A percentile compares a stretch with the other conserved stretches of the same genome.
These are phyloP conservation scores for Aspergillus oerlinghausenensis DNA, from an alignment of 2,329 filamentous ascomycete species.

Conservation along the genomic window DNA sequence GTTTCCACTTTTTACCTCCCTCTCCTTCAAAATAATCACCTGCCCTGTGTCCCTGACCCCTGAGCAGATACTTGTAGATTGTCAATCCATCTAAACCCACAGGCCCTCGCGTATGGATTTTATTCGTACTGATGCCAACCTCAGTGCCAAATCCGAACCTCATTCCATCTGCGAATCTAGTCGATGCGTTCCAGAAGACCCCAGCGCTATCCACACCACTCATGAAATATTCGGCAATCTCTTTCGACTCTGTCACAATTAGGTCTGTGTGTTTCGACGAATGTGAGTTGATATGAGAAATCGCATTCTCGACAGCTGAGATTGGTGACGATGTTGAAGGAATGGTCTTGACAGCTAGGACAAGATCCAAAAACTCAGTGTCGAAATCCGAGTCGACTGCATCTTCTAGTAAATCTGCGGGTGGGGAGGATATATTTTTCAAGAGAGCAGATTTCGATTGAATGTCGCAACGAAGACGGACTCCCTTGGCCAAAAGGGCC, in stretches of 20 bases:
- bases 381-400: conserved; percentile 69
- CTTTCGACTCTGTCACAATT: conserved; percentile 69
- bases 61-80: conserved; percentile 94
- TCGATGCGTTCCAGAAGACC: conserved; percentile 96
- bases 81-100: conserved; percentile 92
- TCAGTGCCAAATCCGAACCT: conserved; percentile 96
- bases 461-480: conserved; percentile 75
- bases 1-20: conserved; percentile 54
- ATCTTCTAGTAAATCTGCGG: conserved; percentile 54
- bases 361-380: conserved; percentile 84
- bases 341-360: conserved; percentile 79
- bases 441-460: conserved; percentile 61
- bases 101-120: conserved; percentile 90
- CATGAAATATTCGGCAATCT: conserved; percentile 76
- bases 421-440: conserved; percentile 40
- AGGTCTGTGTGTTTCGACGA: conserved; percentile 91
- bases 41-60: conserved; percentile 78
- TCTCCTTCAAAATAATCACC: conserved; percentile 59
- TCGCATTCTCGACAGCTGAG: conserved; percentile 60
- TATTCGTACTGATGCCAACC: conserved; percentile 97
- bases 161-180: conserved; percentile 93
- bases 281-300: conserved; percentile 85
- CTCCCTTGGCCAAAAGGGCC: conserved; percentile 70
- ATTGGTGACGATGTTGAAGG: conserved; percentile 26
- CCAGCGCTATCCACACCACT: conserved; percentile 80